Evolutionary conservation across 2,329 filamentous ascomycete species (phyloP), one percentile per base, ranked within the genome.

Genomic region (Corinectria fuckeliana): DNA sequence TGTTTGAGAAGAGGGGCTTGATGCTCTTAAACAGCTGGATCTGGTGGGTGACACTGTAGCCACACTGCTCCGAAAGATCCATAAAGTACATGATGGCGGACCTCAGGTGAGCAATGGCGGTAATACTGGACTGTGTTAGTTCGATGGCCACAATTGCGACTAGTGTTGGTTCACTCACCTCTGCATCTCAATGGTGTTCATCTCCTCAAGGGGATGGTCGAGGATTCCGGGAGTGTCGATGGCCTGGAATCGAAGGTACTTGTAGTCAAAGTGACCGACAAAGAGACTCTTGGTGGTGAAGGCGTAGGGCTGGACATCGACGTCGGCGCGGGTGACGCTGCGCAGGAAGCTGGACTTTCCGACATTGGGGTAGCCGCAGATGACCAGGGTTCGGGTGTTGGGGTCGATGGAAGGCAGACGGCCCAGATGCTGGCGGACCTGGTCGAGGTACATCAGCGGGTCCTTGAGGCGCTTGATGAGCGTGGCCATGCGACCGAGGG

Each of bases 161-260:
- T 4, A 20, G 16, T 10, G n/a, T 10, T 21, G 11, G n/a, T 30
- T 32, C 14, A 28, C 60, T 52, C 55, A 71, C 67, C 69, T 78
- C 82, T 98, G 95, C 92, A 98, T 98, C 80, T 99, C 95, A 74
- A 99, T 99, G 3, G 95, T 98, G 81, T 97, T 97, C 95, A 98
- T 99, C 81, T 98, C 95, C 79, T 98, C 95, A 8, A 99, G 87
- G 32, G 94, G 93, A 76, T 99, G 95, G 71, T 99, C 95, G 61
- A 99, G 82, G 68, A 99, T 97, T 83, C 95, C 95, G n/a, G 94
- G 94, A 10, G 95, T 99, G 79, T 99, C 95, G 69, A 99, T 97
- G 25, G 93, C 93, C 80, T 84, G 82, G 74, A 85, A 85, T 32
- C 79, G 76, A 56, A 77, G 67, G 56, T 78, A 78, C 80, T 97